Evolutionary conservation across 257 asterid species (phyloP), one percentile per base, ranked within the genome.

Genomic region (Solanum arcanum): DNA sequence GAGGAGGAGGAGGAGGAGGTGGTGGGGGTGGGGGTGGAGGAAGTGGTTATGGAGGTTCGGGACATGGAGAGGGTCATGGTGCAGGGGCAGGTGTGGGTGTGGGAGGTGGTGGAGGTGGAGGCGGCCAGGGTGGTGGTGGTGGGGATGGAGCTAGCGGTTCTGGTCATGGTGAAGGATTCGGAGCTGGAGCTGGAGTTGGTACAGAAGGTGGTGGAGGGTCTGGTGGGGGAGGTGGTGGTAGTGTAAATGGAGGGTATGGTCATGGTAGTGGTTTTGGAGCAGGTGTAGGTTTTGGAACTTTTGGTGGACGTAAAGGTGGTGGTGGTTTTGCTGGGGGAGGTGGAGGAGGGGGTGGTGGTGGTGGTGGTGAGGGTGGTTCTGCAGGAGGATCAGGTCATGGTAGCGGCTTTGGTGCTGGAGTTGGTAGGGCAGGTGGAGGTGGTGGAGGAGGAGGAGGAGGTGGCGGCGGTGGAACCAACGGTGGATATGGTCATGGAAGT

Each of bases 181-280:
- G 85, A 42, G 56, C 39, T 74, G 88, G 88, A 29, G 76, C 39
- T 37, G 86, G 86, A 25, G 66, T 42, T 37, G 86, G 88, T 39
- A 27, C 77, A 23, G 88, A 73, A 16, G 88, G 76, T 23, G 86
- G 88, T 35, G 88, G 88, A 31, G 90, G 89, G 12, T 83, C 83
- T 6, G 89, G 90, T 5, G 90, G 88, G 11, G 83, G 86, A 31
- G 83, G 74, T 23, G 68, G 80, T 12, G 39, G 12, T 76, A 76
- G 85, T 60, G 68, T 68, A 52, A 49, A 29, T 70, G 73, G 83
- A 14, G 87, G 90, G 6, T 60, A 59, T 33, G 83, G 88, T 25
- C 76, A 82, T 3, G 90, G 87, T 1, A 59, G 88, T 78, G 88
- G 90, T 42, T 85, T 78, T 60, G 90, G 88, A 23, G 87, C 83